Conservation (phyloP, 352 stramenopile species). For the Discostella stelligera region DNA sequence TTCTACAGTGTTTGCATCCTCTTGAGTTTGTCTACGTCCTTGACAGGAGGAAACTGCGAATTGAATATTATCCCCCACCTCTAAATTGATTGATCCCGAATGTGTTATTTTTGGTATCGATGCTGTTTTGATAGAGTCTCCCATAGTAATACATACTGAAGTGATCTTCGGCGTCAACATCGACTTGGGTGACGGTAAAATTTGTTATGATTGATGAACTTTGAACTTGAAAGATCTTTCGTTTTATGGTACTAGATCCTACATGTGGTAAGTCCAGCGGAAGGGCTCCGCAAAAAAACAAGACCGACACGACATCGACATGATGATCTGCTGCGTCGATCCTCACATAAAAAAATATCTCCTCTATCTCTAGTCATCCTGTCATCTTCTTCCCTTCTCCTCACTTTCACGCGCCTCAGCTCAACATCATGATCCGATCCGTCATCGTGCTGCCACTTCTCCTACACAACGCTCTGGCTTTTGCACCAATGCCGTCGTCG, state of each 20-base stretch:
- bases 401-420: background rate
- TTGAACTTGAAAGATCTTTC: too few species aligned
- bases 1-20: slow-evolving; percentile 47
- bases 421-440: slow-evolving; percentile 30
- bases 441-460: slow-evolving; percentile 27
- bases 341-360: too few species aligned
- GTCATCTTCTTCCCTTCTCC: too few species aligned
- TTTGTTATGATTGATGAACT: background rate
- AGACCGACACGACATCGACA: too few species aligned
- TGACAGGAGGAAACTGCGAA: slow-evolving; percentile 72
- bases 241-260: too few species aligned
- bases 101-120: slow-evolving; percentile 15
- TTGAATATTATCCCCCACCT: slow-evolving; percentile 31
- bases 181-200: background rate
- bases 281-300: too few species aligned
- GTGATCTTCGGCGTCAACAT: background rate
- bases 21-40: slow-evolving; percentile 62
- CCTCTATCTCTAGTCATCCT: too few species aligned
- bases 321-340: too few species aligned
- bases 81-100: slow-evolving; percentile 27
- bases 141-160: background rate
- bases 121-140: slow-evolving; percentile 5
- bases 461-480: slow-evolving; percentile 22
- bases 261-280: too few species aligned
- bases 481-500: slow-evolving; percentile 17